Conservation (phyloP, 768 basidiomycete genomes). For the Scleroderma bovista region DNA sequence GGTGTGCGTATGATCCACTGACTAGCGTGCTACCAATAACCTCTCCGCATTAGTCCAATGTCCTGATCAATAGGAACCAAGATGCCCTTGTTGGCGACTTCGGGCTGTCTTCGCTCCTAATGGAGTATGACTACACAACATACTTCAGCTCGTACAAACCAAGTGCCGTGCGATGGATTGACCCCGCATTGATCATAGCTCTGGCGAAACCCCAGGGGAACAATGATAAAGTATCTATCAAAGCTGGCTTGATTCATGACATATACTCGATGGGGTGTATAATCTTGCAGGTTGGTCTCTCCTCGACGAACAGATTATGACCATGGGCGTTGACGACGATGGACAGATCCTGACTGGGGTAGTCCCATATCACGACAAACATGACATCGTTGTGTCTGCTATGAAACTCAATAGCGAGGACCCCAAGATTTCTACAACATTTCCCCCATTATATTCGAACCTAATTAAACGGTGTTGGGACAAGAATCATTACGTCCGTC, state of each 20-base stretch:
- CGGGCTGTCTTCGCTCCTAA: conserved; percentile 27
- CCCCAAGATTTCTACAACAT: not conserved
- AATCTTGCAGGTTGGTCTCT: conserved; percentile 5
- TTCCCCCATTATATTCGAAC: conserved; percentile 17
- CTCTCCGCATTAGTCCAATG: conserved; percentile 31
- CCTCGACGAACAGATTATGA: not conserved
- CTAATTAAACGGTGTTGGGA: conserved; percentile 34
- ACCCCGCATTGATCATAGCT: conserved; percentile 28
- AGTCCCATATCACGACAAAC: conserved; percentile 1
- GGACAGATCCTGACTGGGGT: conserved; percentile 1
- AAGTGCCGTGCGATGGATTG: conserved; percentile 1
- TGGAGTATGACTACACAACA: conserved; percentile 4
- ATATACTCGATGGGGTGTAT: conserved; percentile 36
- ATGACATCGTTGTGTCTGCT: not conserved
- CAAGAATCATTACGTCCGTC: conserved; percentile 31
- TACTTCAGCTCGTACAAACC: conserved; percentile 3
- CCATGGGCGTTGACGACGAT: not conserved
- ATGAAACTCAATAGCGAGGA: not conserved
- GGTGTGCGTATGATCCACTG: conserved; percentile 4
- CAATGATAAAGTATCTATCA: conserved; percentile 12
- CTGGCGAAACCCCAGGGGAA: conserved; percentile 13
- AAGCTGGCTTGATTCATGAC: conserved; percentile 22
- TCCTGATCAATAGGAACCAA: conserved; percentile 33
- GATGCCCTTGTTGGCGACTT: conserved; percentile 41
- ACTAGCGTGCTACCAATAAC: not conserved